Percentiles rank a stretch among this genome's conserved stretches.
These are phyloP conservation scores for Nephromyces sp. DNA, from an alignment of 169 alveolate species.

Conservation along the genomic window DNA sequence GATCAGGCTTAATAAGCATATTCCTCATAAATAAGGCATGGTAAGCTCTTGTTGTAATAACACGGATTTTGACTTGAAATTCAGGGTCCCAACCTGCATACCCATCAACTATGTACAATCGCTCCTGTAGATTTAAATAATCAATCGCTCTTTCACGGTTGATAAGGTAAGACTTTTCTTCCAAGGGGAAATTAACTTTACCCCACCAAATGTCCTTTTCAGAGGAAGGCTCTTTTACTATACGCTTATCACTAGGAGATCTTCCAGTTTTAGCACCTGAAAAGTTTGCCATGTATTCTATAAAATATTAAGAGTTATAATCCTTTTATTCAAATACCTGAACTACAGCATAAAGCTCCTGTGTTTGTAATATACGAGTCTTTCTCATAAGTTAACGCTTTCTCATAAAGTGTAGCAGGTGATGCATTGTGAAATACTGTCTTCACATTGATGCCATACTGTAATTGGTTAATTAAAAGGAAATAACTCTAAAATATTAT, in stretches of 20 bases:
- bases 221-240: slow-evolving; percentile 69
- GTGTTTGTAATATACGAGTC: slow-evolving; percentile 59
- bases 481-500: background rate
- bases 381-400: slow-evolving; percentile 61
- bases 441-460: slow-evolving; percentile 16
- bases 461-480: background rate
- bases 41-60: slow-evolving; percentile 82
- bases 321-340: slow-evolving; percentile 33
- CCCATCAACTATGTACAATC: slow-evolving; percentile 85
- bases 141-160: slow-evolving; percentile 84
- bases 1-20: slow-evolving; percentile 81
- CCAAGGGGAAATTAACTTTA: slow-evolving; percentile 79
- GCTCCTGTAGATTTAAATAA: slow-evolving; percentile 69
- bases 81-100: slow-evolving; percentile 94
- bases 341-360: slow-evolving; percentile 68
- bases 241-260: slow-evolving; percentile 83
- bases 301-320: background rate
- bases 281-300: background rate
- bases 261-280: slow-evolving; percentile 76
- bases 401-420: slow-evolving; percentile 41
- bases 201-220: slow-evolving; percentile 89
- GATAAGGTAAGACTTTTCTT: slow-evolving; percentile 66
- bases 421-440: slow-evolving; percentile 24
- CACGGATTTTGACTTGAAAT: slow-evolving; percentile 72
- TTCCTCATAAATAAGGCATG: slow-evolving; percentile 94